These are phyloP conservation scores for Lipomyces sp. DNA, from an alignment of 805 yeast genomes.

Conservation along the genomic window DNA sequence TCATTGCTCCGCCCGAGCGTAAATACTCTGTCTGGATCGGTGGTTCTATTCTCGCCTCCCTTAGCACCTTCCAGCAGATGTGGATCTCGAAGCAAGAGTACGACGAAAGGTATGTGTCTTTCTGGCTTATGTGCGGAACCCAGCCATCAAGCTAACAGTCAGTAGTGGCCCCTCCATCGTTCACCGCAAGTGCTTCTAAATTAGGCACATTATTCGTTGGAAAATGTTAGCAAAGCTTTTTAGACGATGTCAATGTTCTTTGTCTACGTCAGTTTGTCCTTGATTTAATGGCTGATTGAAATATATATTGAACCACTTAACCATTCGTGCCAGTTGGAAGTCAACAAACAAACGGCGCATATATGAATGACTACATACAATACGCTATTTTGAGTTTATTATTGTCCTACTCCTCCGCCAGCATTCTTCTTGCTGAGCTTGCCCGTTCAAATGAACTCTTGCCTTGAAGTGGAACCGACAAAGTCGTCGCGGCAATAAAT, in stretches of 20 bases:
- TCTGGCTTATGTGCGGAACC: background rate
- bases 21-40: conserved; percentile 96
- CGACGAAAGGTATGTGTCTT: conserved; percentile 69
- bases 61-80: conserved; percentile 99
- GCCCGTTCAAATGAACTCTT: too few species aligned
- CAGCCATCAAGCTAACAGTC: background rate
- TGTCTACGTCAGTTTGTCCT: background rate
- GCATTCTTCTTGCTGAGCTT: too few species aligned
- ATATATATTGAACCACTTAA: background rate
- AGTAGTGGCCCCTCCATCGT: conserved; percentile 95
- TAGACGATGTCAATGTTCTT: background rate
- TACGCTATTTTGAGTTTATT: too few species aligned
- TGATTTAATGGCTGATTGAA: background rate
- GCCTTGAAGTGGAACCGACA: too few species aligned
- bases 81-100: conserved; percentile 99
- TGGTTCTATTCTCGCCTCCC: conserved; percentile 98
- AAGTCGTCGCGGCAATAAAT: too few species aligned
- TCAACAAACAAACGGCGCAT: background rate
- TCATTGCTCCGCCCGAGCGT: conserved; percentile 99
- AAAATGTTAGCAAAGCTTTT: too few species aligned
- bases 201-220: background rate
- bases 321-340: background rate
- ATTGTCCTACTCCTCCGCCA: too few species aligned
- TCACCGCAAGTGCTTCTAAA: conserved; percentile 91
- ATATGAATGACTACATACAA: too few species aligned